A percentile compares a stretch with the other conserved stretches of the same genome.
phyloP scores from a whole-genome alignment of 805 yeast genomes.

The Torulaspora microellipsoides region DNA sequence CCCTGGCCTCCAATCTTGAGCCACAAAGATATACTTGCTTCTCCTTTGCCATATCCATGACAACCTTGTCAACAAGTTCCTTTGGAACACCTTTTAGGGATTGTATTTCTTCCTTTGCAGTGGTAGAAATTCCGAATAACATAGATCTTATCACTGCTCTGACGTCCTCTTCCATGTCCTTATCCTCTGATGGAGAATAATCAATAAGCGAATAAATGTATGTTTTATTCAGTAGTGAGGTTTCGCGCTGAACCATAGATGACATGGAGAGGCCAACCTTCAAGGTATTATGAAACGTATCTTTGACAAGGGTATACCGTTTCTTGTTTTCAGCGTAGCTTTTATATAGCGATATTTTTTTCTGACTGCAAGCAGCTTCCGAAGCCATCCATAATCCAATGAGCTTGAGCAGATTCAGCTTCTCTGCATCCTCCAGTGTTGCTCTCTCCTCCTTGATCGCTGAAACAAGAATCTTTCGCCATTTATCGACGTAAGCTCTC shows the following conservation, averaged over 20 bases:
- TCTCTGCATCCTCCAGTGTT: slow-evolving; percentile 45
- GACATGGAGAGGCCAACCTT: slow-evolving; percentile 46
- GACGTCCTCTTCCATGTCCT: slow-evolving; percentile 22
- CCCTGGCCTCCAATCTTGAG: slow-evolving; percentile 36
- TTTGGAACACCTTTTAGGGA: slow-evolving; percentile 40
- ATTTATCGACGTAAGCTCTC: slow-evolving; percentile 48
- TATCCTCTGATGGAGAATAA: slow-evolving; percentile 2
- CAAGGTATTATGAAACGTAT: slow-evolving; percentile 23
- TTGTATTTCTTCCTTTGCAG: slow-evolving; percentile 29
- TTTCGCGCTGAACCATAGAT: slow-evolving; percentile 71
- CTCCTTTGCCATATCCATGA: slow-evolving; percentile 43
- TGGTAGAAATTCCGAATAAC: slow-evolving; percentile 28
- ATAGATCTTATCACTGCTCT: slow-evolving; percentile 36
- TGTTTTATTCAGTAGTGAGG: slow-evolving; percentile 40
- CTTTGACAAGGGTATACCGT: slow-evolving; percentile 42
- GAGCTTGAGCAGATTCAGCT: slow-evolving; percentile 48
- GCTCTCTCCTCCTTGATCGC: slow-evolving; percentile 56
- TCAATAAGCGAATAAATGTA: slow-evolving; percentile 14
- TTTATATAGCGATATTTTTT: slow-evolving; percentile 25
- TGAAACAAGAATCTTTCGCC: slow-evolving; percentile 60
- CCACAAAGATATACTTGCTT: slow-evolving; percentile 51
- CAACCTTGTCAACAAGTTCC: slow-evolving; percentile 46
- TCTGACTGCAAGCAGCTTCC: slow-evolving; percentile 33
- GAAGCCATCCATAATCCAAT: slow-evolving; percentile 62
- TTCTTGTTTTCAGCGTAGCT: slow-evolving; percentile 44